Base-by-base conservation (phyloP, 1,139 yeast genomes). In the Sugiyamaella castrensis region DNA sequence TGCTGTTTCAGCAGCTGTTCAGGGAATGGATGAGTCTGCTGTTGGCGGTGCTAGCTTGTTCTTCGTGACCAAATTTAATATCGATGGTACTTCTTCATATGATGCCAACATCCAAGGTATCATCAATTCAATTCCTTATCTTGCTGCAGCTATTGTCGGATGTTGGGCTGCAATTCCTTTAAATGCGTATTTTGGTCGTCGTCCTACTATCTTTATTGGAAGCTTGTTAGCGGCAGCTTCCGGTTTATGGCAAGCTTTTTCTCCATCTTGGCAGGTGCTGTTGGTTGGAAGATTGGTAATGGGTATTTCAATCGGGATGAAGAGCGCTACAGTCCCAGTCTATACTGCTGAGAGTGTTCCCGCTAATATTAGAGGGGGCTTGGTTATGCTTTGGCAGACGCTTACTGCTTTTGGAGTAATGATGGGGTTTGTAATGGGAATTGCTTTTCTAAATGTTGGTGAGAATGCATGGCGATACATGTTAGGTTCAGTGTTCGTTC, bases 1-100 rank as follows among this genome's bases (percentile, higher is more conserved):
- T 37, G 84, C 95, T 5, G 77, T 87, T 79, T 88, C 91, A 46
- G 95, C 95, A 15, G 87, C 89, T 8, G 88, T 87, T 33, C 95
- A 87, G 66, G 96, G 96, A 61, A 86, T 87, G 87, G 96, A 87
- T 66, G 95, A 87, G 66, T 76, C 92, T 1, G 95, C 87, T 27
- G 77, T 85, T 52, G 85, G 86, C 61, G 96, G 95, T 57, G 95
- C 95, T 11, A 77, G 82, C 46, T 70, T 87, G 45, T 82, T 80
- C 61, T 86, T 81, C 67, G 89, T 92, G 1, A 57, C 59, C 2
- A 74, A 70, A 40, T 74, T 85, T 64, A 84, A 82, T 1, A 72
- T 84, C 47, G 70, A 65, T 13, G 68, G 74, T 59, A 56, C 44
- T 45, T 34, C 47, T 28, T 57, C 59, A 8, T 28, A 43, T 12